Percentiles rank a stretch among this genome's conserved stretches.
Evolutionary conservation across 1,139 yeast genomes (phyloP).

Genomic region (Nadsonia starkeyi-henricii): DNA sequence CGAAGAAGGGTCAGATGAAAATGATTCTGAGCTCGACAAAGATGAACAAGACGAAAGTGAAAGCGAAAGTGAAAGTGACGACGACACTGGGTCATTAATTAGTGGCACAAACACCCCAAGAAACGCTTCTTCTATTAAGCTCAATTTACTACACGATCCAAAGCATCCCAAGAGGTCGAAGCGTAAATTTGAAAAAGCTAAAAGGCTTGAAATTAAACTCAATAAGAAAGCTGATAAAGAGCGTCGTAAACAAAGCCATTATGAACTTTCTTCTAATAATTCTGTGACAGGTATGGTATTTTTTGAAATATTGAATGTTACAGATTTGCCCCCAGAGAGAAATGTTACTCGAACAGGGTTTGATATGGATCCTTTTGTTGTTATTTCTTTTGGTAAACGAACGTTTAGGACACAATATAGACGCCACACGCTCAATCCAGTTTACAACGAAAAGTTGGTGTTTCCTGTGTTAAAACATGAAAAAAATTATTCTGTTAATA

Average conservation of each 20-base stretch:
- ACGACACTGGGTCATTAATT: background rate
- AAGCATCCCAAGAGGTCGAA: background rate
- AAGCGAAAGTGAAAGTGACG: background rate
- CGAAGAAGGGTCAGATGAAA: background rate
- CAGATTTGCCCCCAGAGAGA: conserved; percentile 29
- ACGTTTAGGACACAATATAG: conserved; percentile 80
- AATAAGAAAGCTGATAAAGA: conserved; percentile 3
- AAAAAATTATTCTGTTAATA: conserved; percentile 45
- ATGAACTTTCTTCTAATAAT: conserved; percentile 26
- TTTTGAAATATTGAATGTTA: conserved; percentile 59
- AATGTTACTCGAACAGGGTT: conserved; percentile 50
- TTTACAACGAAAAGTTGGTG: conserved; percentile 65
- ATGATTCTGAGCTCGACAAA: background rate
- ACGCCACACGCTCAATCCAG: conserved; percentile 71
- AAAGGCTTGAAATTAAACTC: background rate
- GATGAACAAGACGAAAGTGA: background rate
- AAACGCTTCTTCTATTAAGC: background rate
- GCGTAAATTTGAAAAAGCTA: background rate
- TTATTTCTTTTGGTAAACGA: conserved; percentile 77
- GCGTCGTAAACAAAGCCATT: conserved; percentile 10
- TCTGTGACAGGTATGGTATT: conserved; percentile 59
- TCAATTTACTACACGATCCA: background rate
- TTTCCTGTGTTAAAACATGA: conserved; percentile 66
- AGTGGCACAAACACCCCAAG: background rate
- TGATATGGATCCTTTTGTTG: conserved; percentile 95